Conservation (phyloP, 2,329 filamentous ascomycete genomes). For the Cercospora sp. region DNA sequence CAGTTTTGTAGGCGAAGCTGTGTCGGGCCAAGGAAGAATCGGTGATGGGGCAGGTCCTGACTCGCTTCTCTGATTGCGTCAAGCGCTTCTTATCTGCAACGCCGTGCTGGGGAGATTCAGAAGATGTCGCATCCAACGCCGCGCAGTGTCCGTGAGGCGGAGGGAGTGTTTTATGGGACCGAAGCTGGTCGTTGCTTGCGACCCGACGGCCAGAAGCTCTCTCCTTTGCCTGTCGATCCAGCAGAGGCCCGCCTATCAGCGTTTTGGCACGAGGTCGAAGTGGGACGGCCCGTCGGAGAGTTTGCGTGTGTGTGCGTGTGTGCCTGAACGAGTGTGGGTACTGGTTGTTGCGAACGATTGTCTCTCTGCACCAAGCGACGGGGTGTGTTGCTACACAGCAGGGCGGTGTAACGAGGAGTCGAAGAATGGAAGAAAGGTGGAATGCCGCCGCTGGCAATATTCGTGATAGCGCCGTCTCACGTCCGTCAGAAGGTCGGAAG, state of each 20-base stretch:
- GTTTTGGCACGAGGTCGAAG: not conserved
- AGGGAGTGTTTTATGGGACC: not conserved
- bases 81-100: not conserved
- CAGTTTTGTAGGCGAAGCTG: not conserved
- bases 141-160: not conserved
- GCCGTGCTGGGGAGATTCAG: not conserved
- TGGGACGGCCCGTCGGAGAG: not conserved
- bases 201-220: not conserved
- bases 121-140: not conserved
- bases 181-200: conserved; percentile 9
- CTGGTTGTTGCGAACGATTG: not conserved
- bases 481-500: not conserved
- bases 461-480: not conserved
- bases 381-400: not conserved
- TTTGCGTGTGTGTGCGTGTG: not conserved
- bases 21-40: not conserved
- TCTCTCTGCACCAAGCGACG: not conserved
- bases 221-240: not conserved
- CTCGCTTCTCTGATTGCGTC: not conserved
- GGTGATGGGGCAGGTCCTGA: conserved; percentile 5
- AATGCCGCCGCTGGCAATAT: not conserved
- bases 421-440: not conserved
- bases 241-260: conserved; percentile 8
- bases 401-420: not conserved
- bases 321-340: not conserved